Percentiles rank a stretch among this genome's conserved stretches.
Conservation (phyloP, 176 grass and related monocot species). For the Triticum timopheevii region DNA sequence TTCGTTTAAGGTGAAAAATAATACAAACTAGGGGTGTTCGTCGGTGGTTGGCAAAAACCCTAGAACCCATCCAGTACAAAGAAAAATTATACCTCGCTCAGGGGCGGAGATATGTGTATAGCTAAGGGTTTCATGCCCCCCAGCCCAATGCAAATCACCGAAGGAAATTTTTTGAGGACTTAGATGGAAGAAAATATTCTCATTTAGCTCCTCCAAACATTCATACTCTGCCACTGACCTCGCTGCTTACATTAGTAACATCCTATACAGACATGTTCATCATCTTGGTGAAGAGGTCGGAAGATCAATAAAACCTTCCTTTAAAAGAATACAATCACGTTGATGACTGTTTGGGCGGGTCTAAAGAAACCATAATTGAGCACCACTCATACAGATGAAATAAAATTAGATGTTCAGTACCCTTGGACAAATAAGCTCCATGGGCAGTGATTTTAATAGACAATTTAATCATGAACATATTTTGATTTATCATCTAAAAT, state of each 20-base stretch:
- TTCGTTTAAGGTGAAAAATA: background rate
- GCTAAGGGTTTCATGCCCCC: too few species aligned
- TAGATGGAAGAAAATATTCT: too few species aligned
- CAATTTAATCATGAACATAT: background rate
- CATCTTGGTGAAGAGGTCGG: background rate
- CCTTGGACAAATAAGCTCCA: background rate
- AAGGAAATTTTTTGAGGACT: too few species aligned
- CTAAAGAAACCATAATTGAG: background rate
- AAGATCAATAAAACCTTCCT: background rate
- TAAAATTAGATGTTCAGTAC: background rate
- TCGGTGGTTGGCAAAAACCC: background rate
- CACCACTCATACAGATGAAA: background rate
- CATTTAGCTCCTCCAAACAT: too few species aligned
- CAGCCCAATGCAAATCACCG: too few species aligned
- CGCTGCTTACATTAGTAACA: background rate
- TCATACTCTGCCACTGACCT: background rate
- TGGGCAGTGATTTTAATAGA: background rate
- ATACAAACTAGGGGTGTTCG: background rate
- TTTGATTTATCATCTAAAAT: conserved; percentile 27
- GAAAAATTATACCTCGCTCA: too few species aligned
- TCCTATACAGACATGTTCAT: background rate
- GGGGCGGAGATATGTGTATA: too few species aligned
- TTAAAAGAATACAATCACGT: background rate
- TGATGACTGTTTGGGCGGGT: background rate
- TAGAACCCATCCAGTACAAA: background rate